Conservation (phyloP, 2,329 filamentous ascomycete genomes). For the Botryosphaeria agaves region DNA sequence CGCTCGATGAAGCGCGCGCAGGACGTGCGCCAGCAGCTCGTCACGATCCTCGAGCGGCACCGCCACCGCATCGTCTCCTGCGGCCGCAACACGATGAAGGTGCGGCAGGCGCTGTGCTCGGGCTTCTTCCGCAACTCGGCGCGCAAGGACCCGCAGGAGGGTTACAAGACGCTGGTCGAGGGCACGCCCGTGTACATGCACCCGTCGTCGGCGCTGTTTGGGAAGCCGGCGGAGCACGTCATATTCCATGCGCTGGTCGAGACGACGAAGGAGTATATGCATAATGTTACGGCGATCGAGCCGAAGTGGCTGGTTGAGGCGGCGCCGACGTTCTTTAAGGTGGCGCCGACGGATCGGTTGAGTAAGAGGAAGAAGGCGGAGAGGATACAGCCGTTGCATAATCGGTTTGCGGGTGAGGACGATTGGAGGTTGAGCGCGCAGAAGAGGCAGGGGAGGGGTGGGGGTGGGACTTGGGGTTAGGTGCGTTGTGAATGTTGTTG, state of each 20-base stretch:
- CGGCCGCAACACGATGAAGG: constrained; percentile 70
- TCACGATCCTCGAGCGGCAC: constrained; percentile 88
- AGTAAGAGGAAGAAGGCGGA: constrained; percentile 89
- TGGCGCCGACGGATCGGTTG: constrained; percentile 69
- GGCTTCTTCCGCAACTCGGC: constrained; percentile 95
- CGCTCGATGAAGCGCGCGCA: constrained; percentile 75
- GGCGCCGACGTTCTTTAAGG: constrained; percentile 98
- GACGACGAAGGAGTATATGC: constrained; percentile 98
- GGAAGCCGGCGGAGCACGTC: constrained; percentile 91
- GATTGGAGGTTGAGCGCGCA: constrained; percentile 91
- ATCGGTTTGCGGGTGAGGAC: constrained; percentile 80
- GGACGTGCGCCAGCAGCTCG: constrained; percentile 81
- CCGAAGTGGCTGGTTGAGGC: constrained; percentile 89
- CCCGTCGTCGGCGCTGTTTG: constrained; percentile 78
- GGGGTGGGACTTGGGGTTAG: constrained; percentile 86
- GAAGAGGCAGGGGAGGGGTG: constrained; percentile 65
- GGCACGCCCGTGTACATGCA: constrained; percentile 91
- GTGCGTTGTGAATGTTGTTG: too few relatives aligned
- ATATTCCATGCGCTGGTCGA: constrained; percentile 84
- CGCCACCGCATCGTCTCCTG: constrained; percentile 69
- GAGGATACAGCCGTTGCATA: constrained; percentile 87
- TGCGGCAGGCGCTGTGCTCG: constrained; percentile 74
- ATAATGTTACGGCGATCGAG: constrained; percentile 81
- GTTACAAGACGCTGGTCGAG: constrained; percentile 94
- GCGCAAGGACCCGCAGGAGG: constrained; percentile 87